Conservation (phyloP, 108 stramenopile species). For the Licmophora abbreviata region DNA sequence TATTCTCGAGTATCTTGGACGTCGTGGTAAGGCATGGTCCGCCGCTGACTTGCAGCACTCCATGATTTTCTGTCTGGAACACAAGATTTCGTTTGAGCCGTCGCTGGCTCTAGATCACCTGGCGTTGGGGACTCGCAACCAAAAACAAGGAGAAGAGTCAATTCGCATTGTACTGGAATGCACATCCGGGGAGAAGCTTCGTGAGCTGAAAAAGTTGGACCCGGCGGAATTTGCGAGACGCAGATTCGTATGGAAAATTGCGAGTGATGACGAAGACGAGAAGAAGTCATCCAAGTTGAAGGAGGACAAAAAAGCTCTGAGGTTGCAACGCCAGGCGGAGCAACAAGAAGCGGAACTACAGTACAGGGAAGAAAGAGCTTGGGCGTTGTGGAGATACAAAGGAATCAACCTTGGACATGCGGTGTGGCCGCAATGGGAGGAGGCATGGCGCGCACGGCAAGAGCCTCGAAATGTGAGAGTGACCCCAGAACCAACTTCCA, state of each 20-base stretch:
- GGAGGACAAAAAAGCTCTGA: constrained; percentile 13
- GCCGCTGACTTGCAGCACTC: constrained; percentile 24
- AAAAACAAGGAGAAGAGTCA: no score
- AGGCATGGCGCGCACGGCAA: constrained; percentile 12
- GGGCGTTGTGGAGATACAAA: constrained; percentile 33
- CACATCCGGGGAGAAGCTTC: constrained; percentile 17
- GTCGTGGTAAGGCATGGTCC: constrained; percentile 15
- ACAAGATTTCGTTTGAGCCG: background rate
- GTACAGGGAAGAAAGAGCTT: constrained; percentile 17
- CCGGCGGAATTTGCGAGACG: constrained; percentile 19
- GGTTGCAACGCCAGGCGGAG: constrained; percentile 11
- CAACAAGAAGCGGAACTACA: background rate
- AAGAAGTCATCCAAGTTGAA: constrained; percentile 11
- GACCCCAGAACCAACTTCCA: background rate
- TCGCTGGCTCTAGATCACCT: background rate
- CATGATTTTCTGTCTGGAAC: constrained; percentile 12
- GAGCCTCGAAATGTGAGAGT: background rate
- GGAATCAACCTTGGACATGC: constrained; percentile 43
- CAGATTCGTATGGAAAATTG: constrained; percentile 19
- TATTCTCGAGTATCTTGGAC: constrained; percentile 23
- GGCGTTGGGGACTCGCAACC: background rate
- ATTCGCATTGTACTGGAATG: constrained; percentile 27
- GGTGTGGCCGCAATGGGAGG: constrained; percentile 36
- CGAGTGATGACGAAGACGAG: constrained; percentile 9
- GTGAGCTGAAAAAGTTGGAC: constrained; percentile 22